Evolutionary conservation across 176 grass and related monocot species (phyloP).

Genomic region (Zizania latifolia): DNA sequence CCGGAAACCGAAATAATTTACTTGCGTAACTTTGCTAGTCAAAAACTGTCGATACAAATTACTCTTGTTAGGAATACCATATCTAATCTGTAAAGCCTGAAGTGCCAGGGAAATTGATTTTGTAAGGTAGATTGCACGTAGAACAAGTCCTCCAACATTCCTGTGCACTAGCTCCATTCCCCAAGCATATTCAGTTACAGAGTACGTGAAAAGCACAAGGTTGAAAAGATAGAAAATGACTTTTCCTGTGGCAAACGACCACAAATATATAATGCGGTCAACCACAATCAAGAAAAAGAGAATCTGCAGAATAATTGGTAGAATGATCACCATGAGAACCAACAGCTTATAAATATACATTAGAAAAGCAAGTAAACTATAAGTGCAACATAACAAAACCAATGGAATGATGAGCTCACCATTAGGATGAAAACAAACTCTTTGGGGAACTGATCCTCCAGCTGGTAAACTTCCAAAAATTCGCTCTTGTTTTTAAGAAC

Average conservation of each 20-base stretch:
- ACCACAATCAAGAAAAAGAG: conserved; percentile 97
- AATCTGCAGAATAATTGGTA: conserved; percentile 52
- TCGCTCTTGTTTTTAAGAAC: conserved; percentile 92
- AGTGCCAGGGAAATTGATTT: conserved; percentile 86
- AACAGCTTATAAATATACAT: conserved; percentile 7
- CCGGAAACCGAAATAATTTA: conserved; percentile 86
- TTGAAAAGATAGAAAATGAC: conserved; percentile 99
- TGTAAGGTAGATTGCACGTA: conserved; percentile 92
- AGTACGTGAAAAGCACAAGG: conserved; percentile 89
- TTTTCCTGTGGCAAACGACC: conserved; percentile 85
- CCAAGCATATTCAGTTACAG: conserved; percentile 95
- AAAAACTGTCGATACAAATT: conserved; percentile 94
- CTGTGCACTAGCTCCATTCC: conserved; percentile 73
- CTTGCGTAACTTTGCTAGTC: conserved; percentile 94
- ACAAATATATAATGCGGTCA: conserved; percentile 96
- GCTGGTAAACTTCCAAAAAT: conserved; percentile 89
- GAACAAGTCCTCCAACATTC: conserved; percentile 66
- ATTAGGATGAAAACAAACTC: conserved; percentile 97
- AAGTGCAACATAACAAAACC: conserved; percentile 16
- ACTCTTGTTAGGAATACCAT: conserved; percentile 92
- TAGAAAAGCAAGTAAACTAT: conserved; percentile 11
- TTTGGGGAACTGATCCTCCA: conserved; percentile 96
- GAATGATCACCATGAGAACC: neutral
- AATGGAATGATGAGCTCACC: conserved; percentile 40
- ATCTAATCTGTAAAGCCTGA: conserved; percentile 88